Evolutionary conservation across 148 eudicot species (phyloP).

Genomic region (Diospyros kaki): DNA sequence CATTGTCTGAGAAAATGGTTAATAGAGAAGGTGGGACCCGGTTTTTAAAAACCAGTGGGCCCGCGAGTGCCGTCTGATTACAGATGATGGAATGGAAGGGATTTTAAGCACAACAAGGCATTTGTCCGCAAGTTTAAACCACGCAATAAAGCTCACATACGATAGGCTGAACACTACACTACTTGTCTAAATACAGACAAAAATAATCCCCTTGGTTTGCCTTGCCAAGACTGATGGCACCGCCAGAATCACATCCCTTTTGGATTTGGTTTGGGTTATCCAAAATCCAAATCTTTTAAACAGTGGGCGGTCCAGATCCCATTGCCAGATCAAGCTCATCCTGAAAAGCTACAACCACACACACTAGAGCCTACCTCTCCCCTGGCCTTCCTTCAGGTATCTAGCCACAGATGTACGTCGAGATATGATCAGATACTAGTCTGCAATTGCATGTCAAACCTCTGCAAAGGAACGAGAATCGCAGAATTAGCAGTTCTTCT

Average conservation of each 20-base stretch:
- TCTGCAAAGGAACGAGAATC: neutral
- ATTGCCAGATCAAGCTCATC: too few relatives aligned
- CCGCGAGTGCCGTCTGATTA: too few relatives aligned
- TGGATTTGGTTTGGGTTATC: too few relatives aligned
- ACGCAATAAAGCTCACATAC: conserved; percentile 11
- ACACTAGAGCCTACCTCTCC: neutral
- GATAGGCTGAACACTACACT: conserved; percentile 8
- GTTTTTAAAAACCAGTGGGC: too few relatives aligned
- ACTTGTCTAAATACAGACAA: neutral
- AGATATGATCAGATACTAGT: conserved; percentile 16
- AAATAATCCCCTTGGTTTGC: neutral
- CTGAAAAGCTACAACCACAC: neutral
- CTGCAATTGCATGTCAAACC: conserved; percentile 19
- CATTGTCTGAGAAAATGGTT: too few relatives aligned
- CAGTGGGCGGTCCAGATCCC: too few relatives aligned
- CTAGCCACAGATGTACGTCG: conserved; percentile 17
- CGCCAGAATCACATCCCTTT: too few relatives aligned
- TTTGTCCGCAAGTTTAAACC: conserved; percentile 4
- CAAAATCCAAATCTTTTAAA: too few relatives aligned
- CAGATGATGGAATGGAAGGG: too few relatives aligned
- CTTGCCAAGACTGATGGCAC: neutral
- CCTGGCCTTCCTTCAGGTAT: neutral
- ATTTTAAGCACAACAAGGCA: too few relatives aligned
- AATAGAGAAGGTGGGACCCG: too few relatives aligned
- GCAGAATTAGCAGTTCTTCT: neutral